These are phyloP conservation scores for Endotrypanum monterogeii DNA, from an alignment of 208 protist genomes.

Conservation along the genomic window DNA sequence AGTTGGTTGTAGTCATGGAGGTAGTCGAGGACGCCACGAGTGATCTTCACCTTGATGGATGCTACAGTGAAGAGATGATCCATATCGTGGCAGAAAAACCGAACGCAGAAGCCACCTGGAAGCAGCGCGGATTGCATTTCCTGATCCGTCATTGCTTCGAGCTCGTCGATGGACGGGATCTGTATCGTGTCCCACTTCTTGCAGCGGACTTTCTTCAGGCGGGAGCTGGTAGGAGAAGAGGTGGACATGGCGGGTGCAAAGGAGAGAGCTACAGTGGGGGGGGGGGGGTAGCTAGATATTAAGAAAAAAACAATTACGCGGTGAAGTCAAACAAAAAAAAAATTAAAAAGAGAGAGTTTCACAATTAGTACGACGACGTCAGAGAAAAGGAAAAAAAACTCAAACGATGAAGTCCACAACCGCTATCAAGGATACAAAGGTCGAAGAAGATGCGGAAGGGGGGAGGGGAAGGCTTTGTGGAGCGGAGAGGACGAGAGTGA, in stretches of 20 bases:
- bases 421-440: too few species aligned
- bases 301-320: neutral
- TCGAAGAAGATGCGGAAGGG: too few species aligned
- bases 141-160: conserved; percentile 40
- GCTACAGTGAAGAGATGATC: conserved; percentile 66
- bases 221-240: conserved; percentile 14
- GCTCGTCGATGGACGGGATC: conserved; percentile 57
- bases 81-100: conserved; percentile 79
- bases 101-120: conserved; percentile 65
- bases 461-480: too few species aligned
- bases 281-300: neutral
- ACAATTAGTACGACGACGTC: too few species aligned
- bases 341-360: neutral
- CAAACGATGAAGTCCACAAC: too few species aligned
- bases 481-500: too few species aligned
- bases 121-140: conserved; percentile 42
- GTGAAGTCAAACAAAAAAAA: neutral
- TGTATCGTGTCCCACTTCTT: conserved; percentile 71
- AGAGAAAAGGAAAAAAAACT: neutral
- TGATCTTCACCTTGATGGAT: conserved; percentile 56
- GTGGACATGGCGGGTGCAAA: conserved; percentile 8
- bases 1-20: conserved; percentile 79
- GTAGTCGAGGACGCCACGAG: conserved; percentile 75
- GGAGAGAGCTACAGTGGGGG: neutral
- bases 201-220: conserved; percentile 42